Conservation (phyloP, 1,284 basidiomycete species). For the Apiotrichum siamense region DNA sequence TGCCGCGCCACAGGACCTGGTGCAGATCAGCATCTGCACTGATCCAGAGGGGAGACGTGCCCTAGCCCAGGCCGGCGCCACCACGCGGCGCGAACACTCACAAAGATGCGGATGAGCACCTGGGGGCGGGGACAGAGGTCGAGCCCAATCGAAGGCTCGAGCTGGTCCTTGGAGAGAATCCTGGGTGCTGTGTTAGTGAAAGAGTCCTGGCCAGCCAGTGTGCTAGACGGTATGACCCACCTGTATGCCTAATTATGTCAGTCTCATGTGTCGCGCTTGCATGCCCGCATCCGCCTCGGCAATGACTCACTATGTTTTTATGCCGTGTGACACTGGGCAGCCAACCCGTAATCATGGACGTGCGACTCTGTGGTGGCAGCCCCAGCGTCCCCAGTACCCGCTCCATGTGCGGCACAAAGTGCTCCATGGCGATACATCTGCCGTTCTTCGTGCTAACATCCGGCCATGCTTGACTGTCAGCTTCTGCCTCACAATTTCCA, state of each 20-base stretch:
- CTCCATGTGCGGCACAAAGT: constrained; percentile 43
- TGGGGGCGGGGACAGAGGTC: constrained; percentile 37
- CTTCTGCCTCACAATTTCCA: background rate
- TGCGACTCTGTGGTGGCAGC: constrained; percentile 36
- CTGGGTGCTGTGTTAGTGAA: constrained; percentile 13
- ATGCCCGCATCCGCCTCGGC: no score
- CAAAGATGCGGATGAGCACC: constrained; percentile 34
- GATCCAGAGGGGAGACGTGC: no score
- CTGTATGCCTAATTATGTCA: constrained; percentile 25
- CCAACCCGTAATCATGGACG: constrained; percentile 40
- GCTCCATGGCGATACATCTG: constrained; percentile 33
- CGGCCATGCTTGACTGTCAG: constrained; percentile 30
- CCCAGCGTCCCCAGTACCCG: constrained; percentile 32
- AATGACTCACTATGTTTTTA: constrained; percentile 41
- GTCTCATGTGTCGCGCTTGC: background rate
- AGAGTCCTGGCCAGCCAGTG: background rate
- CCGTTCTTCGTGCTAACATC: constrained; percentile 35
- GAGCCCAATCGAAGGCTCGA: constrained; percentile 27
- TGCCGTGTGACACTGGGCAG: constrained; percentile 35
- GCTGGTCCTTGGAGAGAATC: constrained; percentile 32
- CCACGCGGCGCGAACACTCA: constrained; percentile 18
- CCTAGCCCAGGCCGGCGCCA: no score
- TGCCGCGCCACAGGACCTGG: constrained; percentile 38
- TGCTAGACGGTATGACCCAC: background rate
- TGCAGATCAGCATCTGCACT: background rate